Conservation (phyloP, 2,329 filamentous ascomycete species). For the Diaporthe nobilis region DNA sequence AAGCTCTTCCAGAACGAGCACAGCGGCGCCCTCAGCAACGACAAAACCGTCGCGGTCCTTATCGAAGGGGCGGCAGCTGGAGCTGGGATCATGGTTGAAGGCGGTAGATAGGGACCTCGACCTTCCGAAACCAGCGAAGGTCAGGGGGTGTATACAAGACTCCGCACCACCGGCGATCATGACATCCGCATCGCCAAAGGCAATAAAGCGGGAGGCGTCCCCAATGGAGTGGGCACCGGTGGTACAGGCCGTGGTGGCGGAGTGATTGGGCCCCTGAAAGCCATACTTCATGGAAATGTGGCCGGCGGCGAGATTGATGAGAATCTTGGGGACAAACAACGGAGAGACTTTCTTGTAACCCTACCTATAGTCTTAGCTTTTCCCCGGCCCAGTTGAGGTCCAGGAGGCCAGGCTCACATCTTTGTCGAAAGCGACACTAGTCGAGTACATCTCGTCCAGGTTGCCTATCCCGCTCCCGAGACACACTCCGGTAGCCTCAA, state of each 20-base stretch:
- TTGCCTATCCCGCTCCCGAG: constrained; percentile 97
- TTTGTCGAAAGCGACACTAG: constrained; percentile 81
- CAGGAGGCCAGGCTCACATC: constrained; percentile 67
- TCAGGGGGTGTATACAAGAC: constrained; percentile 94
- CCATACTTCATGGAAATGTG: constrained; percentile 95
- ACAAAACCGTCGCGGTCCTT: constrained; percentile 86
- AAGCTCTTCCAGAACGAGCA: constrained; percentile 89
- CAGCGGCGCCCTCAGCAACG: constrained; percentile 90
- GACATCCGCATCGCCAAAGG: constrained; percentile 91
- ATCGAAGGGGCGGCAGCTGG: constrained; percentile 91
- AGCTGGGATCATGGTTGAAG: constrained; percentile 79
- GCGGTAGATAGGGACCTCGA: constrained; percentile 87
- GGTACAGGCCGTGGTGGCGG: constrained; percentile 94
- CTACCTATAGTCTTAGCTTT: constrained; percentile 58
- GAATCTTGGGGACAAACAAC: constrained; percentile 89
- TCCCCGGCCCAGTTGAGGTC: constrained; percentile 9
- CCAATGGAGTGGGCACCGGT: constrained; percentile 96
- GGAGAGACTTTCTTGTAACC: constrained; percentile 95
- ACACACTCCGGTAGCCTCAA: constrained; percentile 88
- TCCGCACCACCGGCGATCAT: constrained; percentile 98
- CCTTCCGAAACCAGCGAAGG: constrained; percentile 91
- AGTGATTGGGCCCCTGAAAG: constrained; percentile 91
- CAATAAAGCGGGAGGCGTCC: constrained; percentile 92
- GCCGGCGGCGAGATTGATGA: constrained; percentile 95
- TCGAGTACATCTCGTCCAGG: constrained; percentile 89